These are phyloP conservation scores for Hansenula lynferdii DNA, from an alignment of 1,139 yeast species.

Conservation along the genomic window DNA sequence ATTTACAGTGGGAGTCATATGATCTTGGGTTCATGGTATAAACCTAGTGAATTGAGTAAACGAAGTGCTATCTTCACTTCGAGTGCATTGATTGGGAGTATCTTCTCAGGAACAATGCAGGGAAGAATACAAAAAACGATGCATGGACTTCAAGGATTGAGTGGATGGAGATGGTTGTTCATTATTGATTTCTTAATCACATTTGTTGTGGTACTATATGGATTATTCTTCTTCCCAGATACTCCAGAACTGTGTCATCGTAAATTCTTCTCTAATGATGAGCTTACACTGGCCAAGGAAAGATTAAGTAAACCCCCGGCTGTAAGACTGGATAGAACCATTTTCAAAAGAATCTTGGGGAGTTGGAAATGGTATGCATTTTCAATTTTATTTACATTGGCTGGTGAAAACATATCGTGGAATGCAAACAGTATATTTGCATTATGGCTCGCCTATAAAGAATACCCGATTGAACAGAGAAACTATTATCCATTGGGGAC, in stretches of 20 bases:
- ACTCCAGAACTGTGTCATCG: conserved; percentile 31
- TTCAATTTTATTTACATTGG: conserved; percentile 17
- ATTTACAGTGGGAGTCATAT: conserved; percentile 19
- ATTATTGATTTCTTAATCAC: conserved; percentile 66
- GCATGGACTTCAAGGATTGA: conserved; percentile 26
- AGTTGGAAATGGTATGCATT: conserved; percentile 24
- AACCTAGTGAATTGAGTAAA: conserved; percentile 20
- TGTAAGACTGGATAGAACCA: conserved; percentile 4
- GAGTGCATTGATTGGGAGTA: conserved; percentile 28
- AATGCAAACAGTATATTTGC: conserved; percentile 20
- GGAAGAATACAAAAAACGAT: conserved; percentile 22
- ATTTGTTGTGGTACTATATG: conserved; percentile 45
- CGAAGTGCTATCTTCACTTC: conserved; percentile 24
- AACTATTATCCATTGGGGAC: conserved; percentile 31
- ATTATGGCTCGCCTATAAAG: conserved; percentile 25
- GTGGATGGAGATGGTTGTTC: conserved; percentile 53
- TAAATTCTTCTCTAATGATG: conserved; percentile 5
- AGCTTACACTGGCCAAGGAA: conserved; percentile 25
- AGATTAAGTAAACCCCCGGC: conserved; percentile 6
- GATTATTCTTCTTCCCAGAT: conserved; percentile 65
- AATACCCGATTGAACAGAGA: conserved; percentile 25
- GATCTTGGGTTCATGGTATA: conserved; percentile 27
- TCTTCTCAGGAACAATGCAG: conserved; percentile 34
- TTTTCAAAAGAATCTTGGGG: conserved; percentile 7
- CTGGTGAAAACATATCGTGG: conserved; percentile 28